Evolutionary conservation across 208 protist species (phyloP), one percentile per base, ranked within the genome.

Genomic region (Crithidia brevicula): DNA sequence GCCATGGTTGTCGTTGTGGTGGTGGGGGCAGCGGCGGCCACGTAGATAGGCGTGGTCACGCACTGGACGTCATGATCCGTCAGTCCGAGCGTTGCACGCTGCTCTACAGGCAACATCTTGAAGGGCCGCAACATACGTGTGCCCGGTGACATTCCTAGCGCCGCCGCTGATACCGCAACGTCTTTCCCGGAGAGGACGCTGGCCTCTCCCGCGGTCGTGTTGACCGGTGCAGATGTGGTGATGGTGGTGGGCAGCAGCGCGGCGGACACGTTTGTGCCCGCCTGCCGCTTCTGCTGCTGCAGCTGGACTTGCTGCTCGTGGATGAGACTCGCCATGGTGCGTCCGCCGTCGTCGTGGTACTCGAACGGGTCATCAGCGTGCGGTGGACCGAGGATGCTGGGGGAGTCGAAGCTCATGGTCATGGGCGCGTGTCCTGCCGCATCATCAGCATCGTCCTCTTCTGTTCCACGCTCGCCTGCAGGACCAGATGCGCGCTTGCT

Each of bases 81-180:
- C n/a, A 23, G 8, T 13, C 33, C 56, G 60, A 8, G 18, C 31
- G 36, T 40, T 3, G 27, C 53, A 9, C 23, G 40, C 23, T 18
- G 18, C n/a, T 49, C 53, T 8, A 36, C 15, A 10, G 52, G 7
- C 18, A 68, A 25, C n/a, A 49, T 30, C 1, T 28, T 25, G 1
- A 67, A 18, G 3, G 69, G 69, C 1, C 27, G 51, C n/a, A 75
- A 45, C 61, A 75, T 67, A 20, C 45, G 52, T 5, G 16, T 56
- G 30, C 20, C 13, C 4, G 61, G 53, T 10, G 34, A 40, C 1
- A 9, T 25, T 31, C n/a, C 47, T n/a, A 43, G 22, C 30, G 34
- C 70, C 20, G 36, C 28, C 22, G 46, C 25, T 16, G 30, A 66
- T 7, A 34, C 46, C 15, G 60, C 43, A 3, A 50, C 56, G 23